Base-by-base conservation (phyloP, 2,329 filamentous ascomycete species). In the Westerdykella aurantiaca region DNA sequence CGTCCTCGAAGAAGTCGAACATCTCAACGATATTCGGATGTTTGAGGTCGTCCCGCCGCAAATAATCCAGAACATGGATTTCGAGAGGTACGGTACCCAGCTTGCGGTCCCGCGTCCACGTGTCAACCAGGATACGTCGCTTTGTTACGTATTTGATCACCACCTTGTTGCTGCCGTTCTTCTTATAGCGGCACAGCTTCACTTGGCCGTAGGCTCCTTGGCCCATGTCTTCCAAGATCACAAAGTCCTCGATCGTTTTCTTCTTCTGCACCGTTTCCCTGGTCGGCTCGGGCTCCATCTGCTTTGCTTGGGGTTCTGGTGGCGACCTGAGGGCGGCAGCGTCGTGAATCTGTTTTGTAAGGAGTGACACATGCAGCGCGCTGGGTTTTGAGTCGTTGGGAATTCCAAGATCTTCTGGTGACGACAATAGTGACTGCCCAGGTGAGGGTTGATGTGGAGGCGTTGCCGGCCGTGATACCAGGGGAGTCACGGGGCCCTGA, bases 61-160 rank as follows among this genome's bases (percentile, higher is more conserved):
- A 80, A 61, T 91, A 98, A 67, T 98, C 89, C 13, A 98, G 74
- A 31, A 98, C 93, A 58, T 98, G 93, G 50, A 98, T 97, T 67
- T 98, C 93, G 47, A 98, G 74, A 1, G 93, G 93, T 1, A 98
- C 93, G 0, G 93, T 98, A 13, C 93, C 93, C 11, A 98, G 78
- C 43, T 86, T 82, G 37, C 93, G 83, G 69, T 98, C 93, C 45
- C 93, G 82, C 25, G 91, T 97, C 93, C 93, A 98, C 0, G 93
- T 98, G 69, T 98, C 93, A 49, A 98, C 91, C 12, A 98, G 78
- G 65, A 98, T 98, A 37, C 91, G 86, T 46, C 87, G 83, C 71
- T 98, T 98, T 5, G 93, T 97, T 39, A 98, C 93, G 65, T 95
- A 98, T 67, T 98, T 98, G 61, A 98, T 78, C 16, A 98, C 91